phyloP scores from a whole-genome alignment of 441 rosid species.

The Omphalea diandra region DNA sequence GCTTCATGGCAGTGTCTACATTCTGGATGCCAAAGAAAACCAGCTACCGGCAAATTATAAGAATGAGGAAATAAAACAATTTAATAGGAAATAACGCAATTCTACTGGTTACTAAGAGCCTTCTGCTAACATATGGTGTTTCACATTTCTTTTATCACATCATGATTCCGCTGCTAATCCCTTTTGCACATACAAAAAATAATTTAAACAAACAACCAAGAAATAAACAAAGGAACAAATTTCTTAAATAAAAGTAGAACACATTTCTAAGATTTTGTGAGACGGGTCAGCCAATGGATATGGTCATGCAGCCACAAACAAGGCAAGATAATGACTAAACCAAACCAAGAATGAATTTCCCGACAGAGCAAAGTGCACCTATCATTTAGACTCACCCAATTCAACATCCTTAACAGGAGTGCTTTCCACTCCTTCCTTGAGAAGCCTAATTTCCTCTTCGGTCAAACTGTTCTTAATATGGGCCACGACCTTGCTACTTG shows the following conservation, averaged over 20 bases:
- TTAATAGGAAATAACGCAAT: not conserved
- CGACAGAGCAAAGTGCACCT: conserved; percentile 15
- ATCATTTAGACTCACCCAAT: conserved; percentile 62
- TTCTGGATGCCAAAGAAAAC: not conserved
- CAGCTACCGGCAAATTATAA: not conserved
- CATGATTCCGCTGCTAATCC: conserved; percentile 3
- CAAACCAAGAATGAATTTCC: conserved; percentile 12
- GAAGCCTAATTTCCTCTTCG: conserved; percentile 79
- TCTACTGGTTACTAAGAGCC: conserved; percentile 15
- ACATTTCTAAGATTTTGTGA: conserved; percentile 17
- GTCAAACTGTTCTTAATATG: conserved; percentile 59
- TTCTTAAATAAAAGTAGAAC: conserved; percentile 11
- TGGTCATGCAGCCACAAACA: conserved; percentile 21
- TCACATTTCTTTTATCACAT: conserved; percentile 15
- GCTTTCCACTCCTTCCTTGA: conserved; percentile 71
- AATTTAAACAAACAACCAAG: conserved; percentile 13
- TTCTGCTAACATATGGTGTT: not conserved
- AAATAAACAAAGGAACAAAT: conserved; percentile 23
- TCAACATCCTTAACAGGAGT: conserved; percentile 61
- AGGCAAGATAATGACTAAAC: conserved; percentile 14
- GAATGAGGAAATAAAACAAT: not conserved
- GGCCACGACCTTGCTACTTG: conserved; percentile 36
- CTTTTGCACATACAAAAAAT: conserved; percentile 26
- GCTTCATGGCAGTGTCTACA: no score
- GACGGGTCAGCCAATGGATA: conserved; percentile 16